phyloP scores from a whole-genome alignment of 192 early-diverging fungal genomes.

The Dimargaris cristalligena region DNA sequence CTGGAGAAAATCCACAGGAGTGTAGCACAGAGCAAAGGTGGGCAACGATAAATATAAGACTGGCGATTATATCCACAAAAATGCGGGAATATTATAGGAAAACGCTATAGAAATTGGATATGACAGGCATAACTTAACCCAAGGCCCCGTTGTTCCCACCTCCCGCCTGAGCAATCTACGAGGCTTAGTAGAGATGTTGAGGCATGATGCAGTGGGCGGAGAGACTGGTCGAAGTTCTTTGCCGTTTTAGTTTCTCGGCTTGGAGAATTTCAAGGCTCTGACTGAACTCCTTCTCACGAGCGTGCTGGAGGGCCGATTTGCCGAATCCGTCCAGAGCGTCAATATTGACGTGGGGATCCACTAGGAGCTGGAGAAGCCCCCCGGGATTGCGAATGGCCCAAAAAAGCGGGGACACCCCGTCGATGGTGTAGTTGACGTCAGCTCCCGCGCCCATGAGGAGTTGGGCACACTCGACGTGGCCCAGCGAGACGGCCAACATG shows the following conservation, averaged over 20 bases:
- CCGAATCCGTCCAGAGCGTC: background rate
- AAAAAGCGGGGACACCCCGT: background rate
- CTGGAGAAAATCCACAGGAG: too few species aligned
- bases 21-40: too few species aligned
- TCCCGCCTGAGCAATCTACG: too few species aligned
- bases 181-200: too few species aligned
- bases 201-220: too few species aligned
- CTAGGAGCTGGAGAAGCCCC: background rate
- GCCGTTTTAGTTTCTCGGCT: background rate
- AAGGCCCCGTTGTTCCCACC: too few species aligned
- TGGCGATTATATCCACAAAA: too few species aligned
- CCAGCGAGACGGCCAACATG: conserved; percentile 2
- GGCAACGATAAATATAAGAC: too few species aligned
- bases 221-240: too few species aligned
- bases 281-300: background rate
- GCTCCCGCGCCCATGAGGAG: background rate
- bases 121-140: too few species aligned
- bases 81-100: too few species aligned
- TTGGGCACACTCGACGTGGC: conserved; percentile 1
- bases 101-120: too few species aligned
- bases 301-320: background rate
- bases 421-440: conserved; percentile 4
- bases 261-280: background rate
- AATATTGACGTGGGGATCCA: background rate
- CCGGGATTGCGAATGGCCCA: conserved; percentile 1